Evolutionary conservation across 169 alveolate genomes (phyloP), one percentile per base, ranked within the genome.

Genomic region (Cryptosporidium xiaoi): DNA sequence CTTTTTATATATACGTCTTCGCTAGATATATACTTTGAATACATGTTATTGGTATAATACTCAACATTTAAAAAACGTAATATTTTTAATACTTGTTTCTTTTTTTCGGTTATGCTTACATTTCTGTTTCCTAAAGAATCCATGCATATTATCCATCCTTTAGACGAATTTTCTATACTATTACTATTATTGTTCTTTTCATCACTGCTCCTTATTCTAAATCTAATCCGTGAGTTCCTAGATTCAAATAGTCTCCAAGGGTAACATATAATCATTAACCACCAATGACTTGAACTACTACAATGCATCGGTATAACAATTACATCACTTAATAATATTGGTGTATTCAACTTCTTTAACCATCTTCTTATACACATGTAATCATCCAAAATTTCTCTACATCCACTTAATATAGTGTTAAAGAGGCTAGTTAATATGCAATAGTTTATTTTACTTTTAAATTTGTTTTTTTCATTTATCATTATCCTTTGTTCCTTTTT

Each of bases 251-350:
- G 16, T 77, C 55, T 77, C 18, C 13, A n/a, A 12, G 87, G 87
- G 48, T 60, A 66, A 60, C 87, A 77, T 44, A 77, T 60, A 56
- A 69, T 51, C 7, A 77, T 77, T 29, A 77, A 31, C 71, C 69
- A 60, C 87, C 87, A 77, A 29, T 62, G 71, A 20, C 64, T 56
- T 18, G 77, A 20, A 15, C 24, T 48, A 66, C 40, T 77, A 20
- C 87, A 60, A 46, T 77, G 77, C 71, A 77, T 77, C 64, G 87
- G 87, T 44, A 77, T 77, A 10, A 77, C 48, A 60, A 77, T 77
- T 15, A 66, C 56, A 36, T 77, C 87, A 46, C 48, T 56, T 40
- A 77, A 60, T 31, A 77, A 51, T 44, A 60, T 13, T 15, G 87
- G 87, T 48, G 64, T 60, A 31, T 58, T 56, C 18, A 77, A n/a